Percentiles rank a stretch among this genome's conserved stretches.
Evolutionary conservation across 495 filamentous ascomycete genomes (phyloP).

Genomic region (Lentithecium fluviatile): DNA sequence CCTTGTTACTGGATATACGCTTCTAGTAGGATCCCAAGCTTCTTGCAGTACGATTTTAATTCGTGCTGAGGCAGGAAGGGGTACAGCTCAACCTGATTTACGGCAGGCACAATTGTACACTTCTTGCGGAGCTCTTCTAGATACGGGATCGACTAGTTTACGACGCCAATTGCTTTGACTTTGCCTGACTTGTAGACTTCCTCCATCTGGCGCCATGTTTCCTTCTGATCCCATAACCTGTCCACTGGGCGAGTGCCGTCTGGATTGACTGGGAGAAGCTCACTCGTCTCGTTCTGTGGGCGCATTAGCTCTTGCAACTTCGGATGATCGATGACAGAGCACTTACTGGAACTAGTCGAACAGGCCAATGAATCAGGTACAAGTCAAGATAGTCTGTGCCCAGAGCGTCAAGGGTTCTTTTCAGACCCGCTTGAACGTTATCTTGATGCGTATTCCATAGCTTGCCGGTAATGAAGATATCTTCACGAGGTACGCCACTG

Average conservation of each 20-base stretch:
- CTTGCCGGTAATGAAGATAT: slow-evolving; percentile 25
- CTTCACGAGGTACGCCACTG: slow-evolving; percentile 7
- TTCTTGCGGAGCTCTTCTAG: slow-evolving; percentile 14
- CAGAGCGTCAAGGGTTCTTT: slow-evolving; percentile 1
- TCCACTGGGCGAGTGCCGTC: slow-evolving; percentile 11
- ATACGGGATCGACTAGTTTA: slow-evolving; percentile 14
- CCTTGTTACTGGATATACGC: no score
- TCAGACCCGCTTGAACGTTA: slow-evolving; percentile 2
- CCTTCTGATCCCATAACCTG: no score
- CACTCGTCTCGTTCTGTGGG: slow-evolving; percentile 5
- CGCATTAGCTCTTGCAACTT: slow-evolving; percentile 6
- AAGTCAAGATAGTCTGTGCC: slow-evolving; percentile 22
- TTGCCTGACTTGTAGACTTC: slow-evolving; percentile 14
- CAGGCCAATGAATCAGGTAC: slow-evolving; percentile 25
- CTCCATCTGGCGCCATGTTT: slow-evolving; percentile 23
- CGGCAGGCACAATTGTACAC: slow-evolving; percentile 9
- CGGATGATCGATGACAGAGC: background rate
- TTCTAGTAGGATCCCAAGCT: slow-evolving; percentile 9
- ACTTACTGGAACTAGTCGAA: background rate
- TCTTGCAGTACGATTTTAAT: slow-evolving; percentile 12
- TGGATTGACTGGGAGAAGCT: background rate
- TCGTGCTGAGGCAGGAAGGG: slow-evolving; percentile 20
- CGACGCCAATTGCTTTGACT: slow-evolving; percentile 18
- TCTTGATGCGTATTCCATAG: slow-evolving; percentile 21
- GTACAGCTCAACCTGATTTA: slow-evolving; percentile 24